Percentiles rank a stretch among this genome's conserved stretches.
These are phyloP conservation scores for Jackrogersella minutella DNA, from an alignment of 495 filamentous ascomycete species.

Conservation along the genomic window DNA sequence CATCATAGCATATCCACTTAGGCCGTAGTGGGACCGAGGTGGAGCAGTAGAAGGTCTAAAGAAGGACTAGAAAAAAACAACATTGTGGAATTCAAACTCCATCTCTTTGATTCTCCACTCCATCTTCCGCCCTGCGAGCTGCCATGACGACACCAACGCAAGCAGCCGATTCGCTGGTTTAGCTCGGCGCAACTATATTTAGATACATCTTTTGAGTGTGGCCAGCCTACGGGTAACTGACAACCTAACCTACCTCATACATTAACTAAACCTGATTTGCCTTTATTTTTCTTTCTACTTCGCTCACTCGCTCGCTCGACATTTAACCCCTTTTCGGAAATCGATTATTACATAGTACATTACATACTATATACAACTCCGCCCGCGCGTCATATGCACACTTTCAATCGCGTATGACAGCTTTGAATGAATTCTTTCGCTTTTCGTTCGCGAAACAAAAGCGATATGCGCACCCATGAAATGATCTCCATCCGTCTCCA, in stretches of 20 bases:
- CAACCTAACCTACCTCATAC: no score
- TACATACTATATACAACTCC: no score
- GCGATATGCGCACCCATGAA: slow-evolving; percentile 3
- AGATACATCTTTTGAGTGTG: slow-evolving; percentile 22
- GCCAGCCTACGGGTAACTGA: slow-evolving; percentile 31
- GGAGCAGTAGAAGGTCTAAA: slow-evolving; percentile 37
- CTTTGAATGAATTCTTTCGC: background rate
- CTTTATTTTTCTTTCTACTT: slow-evolving; percentile 11
- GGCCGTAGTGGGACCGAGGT: slow-evolving; percentile 37
- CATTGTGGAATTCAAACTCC: background rate
- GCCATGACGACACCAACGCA: slow-evolving; percentile 41
- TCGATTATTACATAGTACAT: no score
- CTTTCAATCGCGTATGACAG: slow-evolving; percentile 1
- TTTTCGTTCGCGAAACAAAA: slow-evolving; percentile 11
- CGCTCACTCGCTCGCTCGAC: slow-evolving; percentile 12
- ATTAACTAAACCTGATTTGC: slow-evolving; percentile 11
- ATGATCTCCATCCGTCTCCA: slow-evolving; percentile 1
- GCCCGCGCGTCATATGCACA: background rate
- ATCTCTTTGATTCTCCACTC: slow-evolving; percentile 1
- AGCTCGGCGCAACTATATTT: slow-evolving; percentile 37
- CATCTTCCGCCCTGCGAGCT: slow-evolving; percentile 5
- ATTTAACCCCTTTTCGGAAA: slow-evolving; percentile 14
- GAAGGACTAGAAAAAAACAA: slow-evolving; percentile 41
- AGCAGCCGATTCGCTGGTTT: slow-evolving; percentile 36
- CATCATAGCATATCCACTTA: slow-evolving; percentile 25